Conservation (phyloP, 2,329 filamentous ascomycete species). For the Aureobasidium sp. region DNA sequence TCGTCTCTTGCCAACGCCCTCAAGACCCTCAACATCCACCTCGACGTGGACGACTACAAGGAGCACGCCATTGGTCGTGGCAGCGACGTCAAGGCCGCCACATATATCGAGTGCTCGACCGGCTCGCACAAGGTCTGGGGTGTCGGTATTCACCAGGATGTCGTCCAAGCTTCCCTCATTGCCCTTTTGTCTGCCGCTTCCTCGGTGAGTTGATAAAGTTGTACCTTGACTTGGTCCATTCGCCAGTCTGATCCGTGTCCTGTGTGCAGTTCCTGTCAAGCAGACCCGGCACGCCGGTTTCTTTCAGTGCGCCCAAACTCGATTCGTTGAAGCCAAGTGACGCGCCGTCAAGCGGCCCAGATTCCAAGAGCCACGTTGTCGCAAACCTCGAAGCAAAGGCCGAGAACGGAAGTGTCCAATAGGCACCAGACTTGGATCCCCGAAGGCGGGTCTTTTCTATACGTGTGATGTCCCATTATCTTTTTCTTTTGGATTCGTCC, state of each 20-base stretch:
- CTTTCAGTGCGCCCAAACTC: constrained; percentile 51
- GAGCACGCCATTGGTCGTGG: constrained; percentile 85
- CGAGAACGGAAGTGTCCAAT: neutral
- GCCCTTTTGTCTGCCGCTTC: constrained; percentile 79
- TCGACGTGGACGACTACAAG: constrained; percentile 93
- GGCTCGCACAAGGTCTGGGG: constrained; percentile 73
- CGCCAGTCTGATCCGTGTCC: neutral
- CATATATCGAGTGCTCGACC: constrained; percentile 84
- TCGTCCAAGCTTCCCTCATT: constrained; percentile 81
- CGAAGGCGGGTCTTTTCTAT: neutral
- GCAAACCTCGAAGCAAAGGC: constrained; percentile 26
- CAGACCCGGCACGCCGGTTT: constrained; percentile 60
- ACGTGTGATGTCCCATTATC: constrained; percentile 1
- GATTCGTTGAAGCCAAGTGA: constrained; percentile 25
- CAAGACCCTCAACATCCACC: constrained; percentile 67
- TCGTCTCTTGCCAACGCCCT: constrained; percentile 82
- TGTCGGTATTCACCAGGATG: constrained; percentile 86
- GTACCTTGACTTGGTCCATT: neutral
- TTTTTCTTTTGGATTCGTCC: neutral
- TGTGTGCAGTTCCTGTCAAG: constrained; percentile 61
- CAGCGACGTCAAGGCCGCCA: constrained; percentile 79
- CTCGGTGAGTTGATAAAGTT: constrained; percentile 56
- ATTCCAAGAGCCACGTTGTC: constrained; percentile 26
- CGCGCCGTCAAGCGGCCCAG: constrained; percentile 26
- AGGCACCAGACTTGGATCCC: neutral